Evolutionary conservation across 208 protist genomes (phyloP), one percentile per base, ranked within the genome.

Genomic region (Leptomonas seymouri): DNA sequence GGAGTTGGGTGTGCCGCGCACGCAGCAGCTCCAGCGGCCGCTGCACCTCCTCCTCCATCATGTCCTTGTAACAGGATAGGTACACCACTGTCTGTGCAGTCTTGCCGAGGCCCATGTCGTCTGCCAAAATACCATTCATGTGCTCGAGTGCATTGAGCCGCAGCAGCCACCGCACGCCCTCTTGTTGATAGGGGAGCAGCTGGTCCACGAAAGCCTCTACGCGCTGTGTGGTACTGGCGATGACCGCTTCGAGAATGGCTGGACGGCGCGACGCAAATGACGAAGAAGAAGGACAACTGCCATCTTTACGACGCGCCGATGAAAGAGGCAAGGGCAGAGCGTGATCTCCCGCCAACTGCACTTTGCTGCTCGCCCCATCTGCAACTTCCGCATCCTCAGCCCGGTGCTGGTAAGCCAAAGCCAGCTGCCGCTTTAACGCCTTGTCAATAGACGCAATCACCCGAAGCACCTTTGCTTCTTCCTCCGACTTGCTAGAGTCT

Each of bases 71-170:
- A 71, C 75, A 87, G 6, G 91, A 63, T 16, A 98, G 80, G 60
- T 98, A 97, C 28, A 90, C 79, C 14, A 98, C 79, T 34, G 91
- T 90, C 80, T 99, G 97, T n/a, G 98, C 91, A 15, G 98, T 99
- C 83, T 99, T 99, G 48, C 98, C 98, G 0, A 99, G 91, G 42
- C 98, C 98, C 97, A 99, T 99, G 65, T 99, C 97, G 80, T 99
- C 98, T 0, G 84, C 94, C 18, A 99, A 76, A 28, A 99, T 97
- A 54, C 87, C 88, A 42, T 93, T 95, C 75, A 91, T 88, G 39
- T 78, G 74, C 51, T 97, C 94, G 59, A 95, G 87, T 30, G 94
- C 75, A 66, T 98, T 94, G 16, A 98, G 70, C 34, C 87, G 80
- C 64, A 99, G 86, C 36, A 99, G 58, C 98, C 98, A 99, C 65